Conservation (phyloP, 2,329 filamentous ascomycete species). For the Colletotrichum orbiculare region DNA sequence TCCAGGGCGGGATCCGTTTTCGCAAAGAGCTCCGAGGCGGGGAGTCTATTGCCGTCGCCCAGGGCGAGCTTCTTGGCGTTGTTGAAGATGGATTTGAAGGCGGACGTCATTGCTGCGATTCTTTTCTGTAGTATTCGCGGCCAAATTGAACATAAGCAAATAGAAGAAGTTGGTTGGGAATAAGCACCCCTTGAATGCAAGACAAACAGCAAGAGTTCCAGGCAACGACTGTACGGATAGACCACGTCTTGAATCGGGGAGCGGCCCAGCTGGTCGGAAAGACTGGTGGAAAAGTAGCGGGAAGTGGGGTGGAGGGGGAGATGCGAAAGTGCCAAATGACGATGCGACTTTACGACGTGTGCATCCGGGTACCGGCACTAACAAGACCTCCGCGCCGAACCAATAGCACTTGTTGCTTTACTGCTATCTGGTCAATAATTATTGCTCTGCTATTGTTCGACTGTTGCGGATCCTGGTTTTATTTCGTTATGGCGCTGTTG, state of each 20-base stretch:
- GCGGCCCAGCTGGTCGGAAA: slow-evolving; percentile 29
- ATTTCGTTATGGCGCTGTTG: too few species aligned
- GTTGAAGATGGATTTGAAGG: slow-evolving; percentile 53
- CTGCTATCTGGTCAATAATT: neutral
- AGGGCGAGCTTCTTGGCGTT: slow-evolving; percentile 50
- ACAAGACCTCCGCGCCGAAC: neutral
- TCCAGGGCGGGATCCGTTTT: slow-evolving; percentile 80
- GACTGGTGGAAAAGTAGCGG: slow-evolving; percentile 12
- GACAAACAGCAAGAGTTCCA: neutral
- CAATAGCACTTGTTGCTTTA: slow-evolving; percentile 30
- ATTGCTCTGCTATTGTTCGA: too few species aligned
- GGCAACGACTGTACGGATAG: neutral
- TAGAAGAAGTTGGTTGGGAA: neutral
- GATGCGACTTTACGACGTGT: neutral
- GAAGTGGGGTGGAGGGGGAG: slow-evolving; percentile 27
- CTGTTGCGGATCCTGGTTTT: too few species aligned
- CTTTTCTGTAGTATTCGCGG: neutral
- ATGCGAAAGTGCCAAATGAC: slow-evolving; percentile 1
- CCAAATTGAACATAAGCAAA: neutral
- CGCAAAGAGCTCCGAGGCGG: slow-evolving; percentile 70
- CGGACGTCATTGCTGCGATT: slow-evolving; percentile 50
- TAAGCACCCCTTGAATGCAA: neutral
- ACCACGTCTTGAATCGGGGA: slow-evolving; percentile 3
- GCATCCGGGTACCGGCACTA: neutral
- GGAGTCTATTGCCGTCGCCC: slow-evolving; percentile 40